Evolutionary conservation across 345 rosid species (phyloP).

Genomic region (Murraya koenigii): DNA sequence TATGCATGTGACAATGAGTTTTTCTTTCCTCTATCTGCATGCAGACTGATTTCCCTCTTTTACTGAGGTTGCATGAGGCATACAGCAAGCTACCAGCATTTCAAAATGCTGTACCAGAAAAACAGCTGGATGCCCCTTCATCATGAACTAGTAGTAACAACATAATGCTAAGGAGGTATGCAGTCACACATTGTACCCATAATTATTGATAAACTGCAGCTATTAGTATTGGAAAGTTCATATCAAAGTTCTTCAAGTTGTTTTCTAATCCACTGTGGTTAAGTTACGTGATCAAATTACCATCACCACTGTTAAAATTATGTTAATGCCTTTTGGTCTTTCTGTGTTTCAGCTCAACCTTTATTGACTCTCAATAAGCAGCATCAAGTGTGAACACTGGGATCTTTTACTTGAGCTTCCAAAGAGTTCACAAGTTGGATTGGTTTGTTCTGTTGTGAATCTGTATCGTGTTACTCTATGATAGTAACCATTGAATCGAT

Average conservation of each 20-base stretch:
- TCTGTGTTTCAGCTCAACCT: constrained; percentile 2
- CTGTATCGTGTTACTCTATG: not conserved
- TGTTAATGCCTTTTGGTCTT: not conserved
- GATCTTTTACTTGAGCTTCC: not conserved
- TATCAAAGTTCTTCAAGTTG: not conserved
- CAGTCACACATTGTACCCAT: not conserved
- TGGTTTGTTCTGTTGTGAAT: not conserved
- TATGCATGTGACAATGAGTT: too few species aligned
- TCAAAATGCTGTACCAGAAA: constrained; percentile 39
- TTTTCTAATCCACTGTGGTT: not conserved
- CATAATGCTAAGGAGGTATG: not conserved
- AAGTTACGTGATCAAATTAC: not conserved
- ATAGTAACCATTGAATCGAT: not conserved
- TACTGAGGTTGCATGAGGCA: constrained; percentile 54
- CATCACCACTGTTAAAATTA: not conserved
- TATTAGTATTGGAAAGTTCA: too few species aligned
- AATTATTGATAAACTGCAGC: not conserved
- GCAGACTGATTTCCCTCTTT: constrained; percentile 59
- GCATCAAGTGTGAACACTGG: not conserved
- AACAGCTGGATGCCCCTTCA: constrained; percentile 44
- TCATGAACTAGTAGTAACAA: not conserved
- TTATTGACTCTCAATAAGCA: not conserved
- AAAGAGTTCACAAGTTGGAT: not conserved
- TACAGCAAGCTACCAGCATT: constrained; percentile 51
- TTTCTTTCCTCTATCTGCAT: not conserved